These are phyloP conservation scores for Agapanthus africanus DNA, from an alignment of 106 monocot species.

Conservation along the genomic window DNA sequence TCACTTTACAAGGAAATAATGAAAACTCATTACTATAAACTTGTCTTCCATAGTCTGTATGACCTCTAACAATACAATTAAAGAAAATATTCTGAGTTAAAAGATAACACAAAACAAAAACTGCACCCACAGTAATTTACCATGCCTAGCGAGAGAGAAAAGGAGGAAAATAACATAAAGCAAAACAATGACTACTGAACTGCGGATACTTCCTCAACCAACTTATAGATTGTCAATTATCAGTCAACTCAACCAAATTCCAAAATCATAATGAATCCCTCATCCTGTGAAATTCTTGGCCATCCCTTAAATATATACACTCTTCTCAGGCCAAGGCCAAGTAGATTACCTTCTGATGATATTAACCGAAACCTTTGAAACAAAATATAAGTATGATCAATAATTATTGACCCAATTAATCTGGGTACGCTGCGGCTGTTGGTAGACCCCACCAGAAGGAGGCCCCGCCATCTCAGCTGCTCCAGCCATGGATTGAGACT, in stretches of 20 bases:
- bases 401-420: slow-evolving; percentile 47
- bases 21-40: slow-evolving; percentile 3
- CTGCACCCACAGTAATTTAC: slow-evolving; percentile 10
- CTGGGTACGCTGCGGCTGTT: slow-evolving; percentile 40
- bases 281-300: slow-evolving; percentile 10
- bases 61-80: slow-evolving; percentile 2
- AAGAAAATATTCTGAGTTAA: neutral
- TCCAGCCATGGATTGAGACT: slow-evolving; percentile 34
- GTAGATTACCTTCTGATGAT: neutral
- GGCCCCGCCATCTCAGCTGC: slow-evolving; percentile 49
- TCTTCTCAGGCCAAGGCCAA: slow-evolving; percentile 18
- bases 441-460: slow-evolving; percentile 30
- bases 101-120: slow-evolving; percentile 10
- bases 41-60: slow-evolving; percentile 32
- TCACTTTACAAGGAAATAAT: slow-evolving; percentile 57
- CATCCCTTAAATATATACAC: slow-evolving; percentile 41
- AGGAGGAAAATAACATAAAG: slow-evolving; percentile 2
- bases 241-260: slow-evolving; percentile 18
- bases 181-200: slow-evolving; percentile 6
- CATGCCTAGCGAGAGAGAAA: slow-evolving; percentile 3
- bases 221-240: slow-evolving; percentile 35
- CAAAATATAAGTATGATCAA: slow-evolving; percentile 7
- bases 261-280: slow-evolving; percentile 2
- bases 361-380: neutral
- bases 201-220: slow-evolving; percentile 15